phyloP scores from a whole-genome alignment of 2,329 filamentous ascomycete species.

The Botryotinia convoluta region DNA sequence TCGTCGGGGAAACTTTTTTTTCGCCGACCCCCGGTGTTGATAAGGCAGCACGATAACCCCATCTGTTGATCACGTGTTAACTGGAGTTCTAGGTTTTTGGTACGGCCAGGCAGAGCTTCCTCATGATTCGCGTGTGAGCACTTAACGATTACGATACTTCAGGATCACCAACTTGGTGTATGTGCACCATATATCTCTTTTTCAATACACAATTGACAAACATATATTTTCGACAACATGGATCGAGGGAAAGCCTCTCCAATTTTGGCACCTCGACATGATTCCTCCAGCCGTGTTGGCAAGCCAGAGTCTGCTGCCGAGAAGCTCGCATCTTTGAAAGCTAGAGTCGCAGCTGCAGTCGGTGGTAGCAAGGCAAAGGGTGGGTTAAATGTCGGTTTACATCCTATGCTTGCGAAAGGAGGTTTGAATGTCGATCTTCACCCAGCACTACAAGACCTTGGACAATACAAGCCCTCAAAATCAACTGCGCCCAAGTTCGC shows the following conservation, averaged over 20 bases:
- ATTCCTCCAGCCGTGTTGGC: constrained; percentile 53
- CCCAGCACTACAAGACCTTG: constrained; percentile 65
- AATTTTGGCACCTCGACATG: constrained; percentile 56
- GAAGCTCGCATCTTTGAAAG: constrained; percentile 73
- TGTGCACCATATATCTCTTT: not conserved
- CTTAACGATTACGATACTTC: not conserved
- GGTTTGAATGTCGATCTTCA: constrained; percentile 45
- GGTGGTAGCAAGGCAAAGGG: constrained; percentile 48
- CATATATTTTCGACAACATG: constrained; percentile 40
- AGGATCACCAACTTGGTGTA: not conserved
- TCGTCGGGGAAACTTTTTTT: constrained; percentile 18
- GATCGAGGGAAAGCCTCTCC: constrained; percentile 50
- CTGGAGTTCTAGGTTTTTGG: not conserved
- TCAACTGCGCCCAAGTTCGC: constrained; percentile 40
- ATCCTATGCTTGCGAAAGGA: constrained; percentile 42
- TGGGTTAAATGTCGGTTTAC: constrained; percentile 44
- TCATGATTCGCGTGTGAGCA: not conserved
- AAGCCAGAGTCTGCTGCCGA: constrained; percentile 59
- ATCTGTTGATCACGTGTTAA: not conserved
- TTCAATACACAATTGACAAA: not conserved
- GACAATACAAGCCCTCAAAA: constrained; percentile 46
- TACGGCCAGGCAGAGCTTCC: not conserved
- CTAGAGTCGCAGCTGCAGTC: constrained; percentile 74
- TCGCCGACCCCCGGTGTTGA: constrained; percentile 14
- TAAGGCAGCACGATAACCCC: constrained; percentile 11